Conservation (phyloP, 192 early-diverging fungal species). For the Backusella morwellensis region DNA sequence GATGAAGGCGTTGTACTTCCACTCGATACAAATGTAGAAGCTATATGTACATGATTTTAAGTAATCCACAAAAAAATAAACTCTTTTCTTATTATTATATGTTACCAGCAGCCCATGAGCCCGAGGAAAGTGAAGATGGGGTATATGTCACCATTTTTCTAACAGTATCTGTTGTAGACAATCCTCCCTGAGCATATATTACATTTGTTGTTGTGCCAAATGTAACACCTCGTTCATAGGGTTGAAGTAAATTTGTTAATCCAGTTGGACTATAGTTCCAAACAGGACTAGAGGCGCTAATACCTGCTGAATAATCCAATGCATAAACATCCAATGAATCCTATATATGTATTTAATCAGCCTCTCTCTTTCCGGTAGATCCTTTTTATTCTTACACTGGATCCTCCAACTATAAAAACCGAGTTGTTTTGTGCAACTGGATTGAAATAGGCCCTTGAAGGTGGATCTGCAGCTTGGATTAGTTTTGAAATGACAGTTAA, state of each 20-base stretch:
- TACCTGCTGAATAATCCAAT: not conserved
- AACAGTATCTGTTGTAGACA: not conserved
- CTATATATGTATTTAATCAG: not conserved
- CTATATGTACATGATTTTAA: not conserved
- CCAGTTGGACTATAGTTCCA: not conserved
- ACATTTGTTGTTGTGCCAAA: not conserved
- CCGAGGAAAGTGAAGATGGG: not conserved
- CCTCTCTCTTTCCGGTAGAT: not conserved
- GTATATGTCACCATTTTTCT: not conserved
- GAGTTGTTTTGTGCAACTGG: not conserved
- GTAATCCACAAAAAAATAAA: not conserved
- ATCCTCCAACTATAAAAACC: conserved; percentile 4
- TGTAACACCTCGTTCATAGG: not conserved
- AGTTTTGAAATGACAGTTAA: not conserved
- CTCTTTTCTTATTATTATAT: not conserved
- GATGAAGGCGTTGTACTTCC: not conserved
- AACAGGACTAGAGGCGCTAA: not conserved
- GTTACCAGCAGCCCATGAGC: not conserved
- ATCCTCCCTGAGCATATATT: not conserved
- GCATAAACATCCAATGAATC: not conserved
- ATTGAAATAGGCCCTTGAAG: not conserved
- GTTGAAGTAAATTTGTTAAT: not conserved
- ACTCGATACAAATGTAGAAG: not conserved
- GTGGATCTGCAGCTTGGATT: not conserved
- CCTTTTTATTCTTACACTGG: not conserved